Base-by-base conservation (phyloP, 805 yeast genomes). In the Yueomyces sp. region DNA sequence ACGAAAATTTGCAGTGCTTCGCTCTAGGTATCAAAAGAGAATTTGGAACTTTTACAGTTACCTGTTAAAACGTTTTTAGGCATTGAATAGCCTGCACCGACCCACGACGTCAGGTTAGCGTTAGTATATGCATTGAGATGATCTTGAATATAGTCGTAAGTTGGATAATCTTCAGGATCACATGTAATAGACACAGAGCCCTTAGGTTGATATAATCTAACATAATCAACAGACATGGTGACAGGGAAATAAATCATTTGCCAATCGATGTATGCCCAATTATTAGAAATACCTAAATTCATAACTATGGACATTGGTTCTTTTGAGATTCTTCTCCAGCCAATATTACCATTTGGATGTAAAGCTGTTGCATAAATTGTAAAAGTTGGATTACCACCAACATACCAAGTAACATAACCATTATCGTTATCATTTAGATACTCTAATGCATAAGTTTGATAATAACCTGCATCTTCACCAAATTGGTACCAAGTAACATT, bases 181-280 rank as follows among this genome's bases (percentile, higher is more conserved):
- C 97, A 90, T 0, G 92, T 81, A 27, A 81, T 44, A 41, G 76
- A 73, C 31, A 70, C 62, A 8, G 69, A 63, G 52, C 76, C 78
- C 36, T 67, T 56, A 2, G 95, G 95, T 66, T 90, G 98, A 63
- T 92, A 90, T n/a, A 90, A 57, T 54, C 98, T 77, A 33, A 90
- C 94, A 54, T 82, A 85, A 61, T 90, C 96, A 39, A 90, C 66
- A 45, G 76, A 68, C 79, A 88, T 69, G 2, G 74, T 70, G 11
- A 74, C 74, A 2, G 98, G 98, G 74, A 90, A 90, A 40, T 65
- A 64, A 46, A 87, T 67, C 4, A 78, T 68, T 39, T 78, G 76
- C 96, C 96, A 90, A 65, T 87, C 90, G 48, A 90, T 90, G 62
- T 84, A 85, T 5, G 92, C 85, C 97, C 97, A 90, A 47, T 78